Conservation (phyloP, 2,329 filamentous ascomycete species). For the Xylaria sp. region DNA sequence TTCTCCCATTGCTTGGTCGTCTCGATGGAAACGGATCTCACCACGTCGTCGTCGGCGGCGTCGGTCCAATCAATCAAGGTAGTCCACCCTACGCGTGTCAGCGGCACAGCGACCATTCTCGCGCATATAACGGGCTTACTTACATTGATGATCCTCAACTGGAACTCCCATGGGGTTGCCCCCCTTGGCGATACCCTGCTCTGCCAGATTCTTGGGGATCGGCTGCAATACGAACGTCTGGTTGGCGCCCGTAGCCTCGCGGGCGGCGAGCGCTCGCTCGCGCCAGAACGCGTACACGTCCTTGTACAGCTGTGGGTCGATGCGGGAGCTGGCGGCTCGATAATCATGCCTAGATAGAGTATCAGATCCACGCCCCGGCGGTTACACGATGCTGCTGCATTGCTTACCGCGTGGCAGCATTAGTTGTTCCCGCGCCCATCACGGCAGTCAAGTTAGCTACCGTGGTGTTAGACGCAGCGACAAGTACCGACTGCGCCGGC, state of each 20-base stretch:
- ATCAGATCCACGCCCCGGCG: conserved; percentile 3
- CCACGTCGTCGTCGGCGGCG: conserved; percentile 17
- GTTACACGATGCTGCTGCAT: background rate
- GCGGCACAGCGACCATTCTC: background rate
- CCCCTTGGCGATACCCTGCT: conserved; percentile 17
- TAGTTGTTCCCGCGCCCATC: no score
- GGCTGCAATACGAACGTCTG: conserved; percentile 27
- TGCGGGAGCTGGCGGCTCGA: conserved; percentile 12
- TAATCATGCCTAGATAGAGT: conserved; percentile 32
- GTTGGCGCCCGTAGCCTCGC: conserved; percentile 23
- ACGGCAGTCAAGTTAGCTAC: background rate
- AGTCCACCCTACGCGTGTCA: conserved; percentile 24
- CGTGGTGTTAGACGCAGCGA: conserved; percentile 12
- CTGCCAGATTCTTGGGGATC: conserved; percentile 13
- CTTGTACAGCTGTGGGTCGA: conserved; percentile 33
- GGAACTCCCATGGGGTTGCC: conserved; percentile 25
- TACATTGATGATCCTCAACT: conserved; percentile 21
- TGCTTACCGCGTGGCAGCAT: no score
- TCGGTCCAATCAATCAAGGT: conserved; percentile 28
- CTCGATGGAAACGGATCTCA: conserved; percentile 21
- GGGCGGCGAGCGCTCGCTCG: conserved; percentile 13
- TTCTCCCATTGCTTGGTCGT: conserved; percentile 16
- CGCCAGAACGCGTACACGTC: conserved; percentile 32
- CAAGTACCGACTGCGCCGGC: conserved; percentile 2
- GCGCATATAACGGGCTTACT: background rate